Evolutionary conservation across 1,284 basidiomycete genomes (phyloP).

Genomic region (Malassezia brasiliensis): DNA sequence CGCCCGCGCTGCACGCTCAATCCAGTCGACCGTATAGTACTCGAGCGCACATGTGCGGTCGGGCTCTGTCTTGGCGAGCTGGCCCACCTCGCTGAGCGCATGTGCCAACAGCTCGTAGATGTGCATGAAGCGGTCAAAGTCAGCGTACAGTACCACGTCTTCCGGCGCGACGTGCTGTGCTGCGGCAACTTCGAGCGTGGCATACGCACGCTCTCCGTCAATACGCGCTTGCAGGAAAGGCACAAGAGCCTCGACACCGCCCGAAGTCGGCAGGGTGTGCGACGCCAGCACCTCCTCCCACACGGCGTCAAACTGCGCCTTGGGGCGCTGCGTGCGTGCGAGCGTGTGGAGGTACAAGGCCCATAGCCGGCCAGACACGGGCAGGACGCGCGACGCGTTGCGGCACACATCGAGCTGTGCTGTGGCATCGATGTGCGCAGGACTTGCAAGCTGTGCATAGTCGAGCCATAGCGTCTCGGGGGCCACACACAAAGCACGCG

Average conservation of each 20-base stretch:
- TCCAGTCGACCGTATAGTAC: constrained; percentile 31
- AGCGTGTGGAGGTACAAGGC: constrained; percentile 28
- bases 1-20: constrained; percentile 24
- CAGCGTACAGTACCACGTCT: constrained; percentile 21
- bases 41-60: constrained; percentile 23
- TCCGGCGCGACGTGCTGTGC: constrained; percentile 12
- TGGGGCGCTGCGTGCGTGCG: constrained; percentile 23
- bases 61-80: constrained; percentile 11
- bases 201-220: constrained; percentile 38
- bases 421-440: constrained; percentile 19
- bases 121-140: constrained; percentile 36
- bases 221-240: constrained; percentile 32
- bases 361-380: constrained; percentile 23
- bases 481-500: constrained; percentile 13
- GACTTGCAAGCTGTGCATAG: constrained; percentile 18
- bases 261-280: constrained; percentile 18
- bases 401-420: constrained; percentile 23
- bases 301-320: constrained; percentile 27
- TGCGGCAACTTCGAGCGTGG: constrained; percentile 19
- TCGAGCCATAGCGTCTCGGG: constrained; percentile 37
- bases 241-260: constrained; percentile 17
- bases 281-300: constrained; percentile 21
- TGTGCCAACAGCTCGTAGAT: constrained; percentile 33
- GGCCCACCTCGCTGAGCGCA: constrained; percentile 19
- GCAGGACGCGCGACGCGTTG: constrained; percentile 24